These are phyloP conservation scores for Chlorophyllum brunneum DNA, from an alignment of 768 basidiomycete species.

Conservation along the genomic window DNA sequence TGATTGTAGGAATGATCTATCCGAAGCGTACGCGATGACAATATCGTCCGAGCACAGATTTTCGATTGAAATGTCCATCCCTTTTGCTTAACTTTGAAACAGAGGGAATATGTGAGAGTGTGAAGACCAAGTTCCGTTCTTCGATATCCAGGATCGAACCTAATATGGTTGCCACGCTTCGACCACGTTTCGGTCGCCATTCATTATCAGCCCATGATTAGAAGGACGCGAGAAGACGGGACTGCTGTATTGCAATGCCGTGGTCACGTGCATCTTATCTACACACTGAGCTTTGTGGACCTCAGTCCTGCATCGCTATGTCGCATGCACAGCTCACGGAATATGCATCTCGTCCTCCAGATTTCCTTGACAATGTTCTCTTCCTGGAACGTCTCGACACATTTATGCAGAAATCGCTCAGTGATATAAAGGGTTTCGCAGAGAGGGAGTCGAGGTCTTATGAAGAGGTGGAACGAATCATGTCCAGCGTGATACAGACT, in stretches of 20 bases:
- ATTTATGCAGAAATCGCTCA: constrained; percentile 54
- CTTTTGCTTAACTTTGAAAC: too few species aligned
- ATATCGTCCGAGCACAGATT: too few species aligned
- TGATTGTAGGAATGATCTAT: not conserved
- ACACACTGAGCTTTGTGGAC: not conserved
- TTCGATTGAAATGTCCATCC: too few species aligned
- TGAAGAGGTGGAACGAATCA: constrained; percentile 46
- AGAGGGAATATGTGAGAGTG: too few species aligned
- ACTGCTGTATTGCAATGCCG: too few species aligned
- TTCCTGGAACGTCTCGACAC: constrained; percentile 62
- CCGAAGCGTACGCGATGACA: not conserved
- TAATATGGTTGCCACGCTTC: too few species aligned
- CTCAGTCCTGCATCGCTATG: not conserved
- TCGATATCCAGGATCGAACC: too few species aligned
- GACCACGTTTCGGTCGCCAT: too few species aligned
- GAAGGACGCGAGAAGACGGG: too few species aligned
- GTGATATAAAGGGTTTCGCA: constrained; percentile 58
- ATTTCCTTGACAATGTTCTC: constrained; percentile 39
- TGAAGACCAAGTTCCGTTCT: too few species aligned
- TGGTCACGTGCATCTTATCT: not conserved
- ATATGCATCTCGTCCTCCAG: constrained; percentile 19
- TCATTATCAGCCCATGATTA: too few species aligned
- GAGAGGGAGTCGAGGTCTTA: constrained; percentile 53
- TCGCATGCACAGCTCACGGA: constrained; percentile 23
- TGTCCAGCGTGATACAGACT: constrained; percentile 6